Conservation (phyloP, 768 basidiomycete genomes). For the Calocera viscosa region DNA sequence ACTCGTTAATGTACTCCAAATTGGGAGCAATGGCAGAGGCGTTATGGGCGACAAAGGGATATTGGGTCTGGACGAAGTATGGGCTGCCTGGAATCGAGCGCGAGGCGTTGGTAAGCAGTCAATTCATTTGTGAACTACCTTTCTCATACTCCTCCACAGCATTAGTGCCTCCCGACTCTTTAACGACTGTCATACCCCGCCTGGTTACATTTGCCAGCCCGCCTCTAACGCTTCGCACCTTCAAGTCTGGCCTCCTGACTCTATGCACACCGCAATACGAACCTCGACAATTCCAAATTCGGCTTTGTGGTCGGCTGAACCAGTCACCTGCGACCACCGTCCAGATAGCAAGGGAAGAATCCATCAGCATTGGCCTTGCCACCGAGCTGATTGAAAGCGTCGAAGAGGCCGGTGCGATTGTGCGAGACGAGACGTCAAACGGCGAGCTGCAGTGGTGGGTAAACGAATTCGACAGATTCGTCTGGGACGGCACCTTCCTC, state of each 20-base stretch:
- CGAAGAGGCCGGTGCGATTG: conserved; percentile 57
- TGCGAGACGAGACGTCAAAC: conserved; percentile 63
- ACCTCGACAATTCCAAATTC: conserved; percentile 50
- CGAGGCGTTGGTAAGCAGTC: conserved; percentile 63
- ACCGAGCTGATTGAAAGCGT: conserved; percentile 66
- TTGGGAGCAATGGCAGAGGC: conserved; percentile 31
- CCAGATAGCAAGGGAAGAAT: conserved; percentile 60
- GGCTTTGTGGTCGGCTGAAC: conserved; percentile 44
- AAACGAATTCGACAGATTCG: conserved; percentile 53
- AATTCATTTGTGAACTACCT: background rate
- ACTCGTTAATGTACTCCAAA: conserved; percentile 59
- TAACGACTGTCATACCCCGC: conserved; percentile 60
- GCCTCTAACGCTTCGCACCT: conserved; percentile 50
- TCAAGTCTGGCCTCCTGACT: conserved; percentile 58
- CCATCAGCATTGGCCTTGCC: conserved; percentile 57
- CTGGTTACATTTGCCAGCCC: conserved; percentile 55
- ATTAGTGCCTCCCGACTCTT: conserved; percentile 76
- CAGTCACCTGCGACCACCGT: conserved; percentile 37
- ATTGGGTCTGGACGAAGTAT: conserved; percentile 80
- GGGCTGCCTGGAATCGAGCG: conserved; percentile 92
- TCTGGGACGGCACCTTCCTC: conserved; percentile 47
- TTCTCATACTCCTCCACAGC: conserved; percentile 35
- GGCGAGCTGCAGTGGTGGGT: conserved; percentile 61
- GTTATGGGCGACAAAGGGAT: conserved; percentile 72
- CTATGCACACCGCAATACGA: conserved; percentile 74